Evolutionary conservation across 768 basidiomycete species (phyloP).

Genomic region (Boletus patriciae): DNA sequence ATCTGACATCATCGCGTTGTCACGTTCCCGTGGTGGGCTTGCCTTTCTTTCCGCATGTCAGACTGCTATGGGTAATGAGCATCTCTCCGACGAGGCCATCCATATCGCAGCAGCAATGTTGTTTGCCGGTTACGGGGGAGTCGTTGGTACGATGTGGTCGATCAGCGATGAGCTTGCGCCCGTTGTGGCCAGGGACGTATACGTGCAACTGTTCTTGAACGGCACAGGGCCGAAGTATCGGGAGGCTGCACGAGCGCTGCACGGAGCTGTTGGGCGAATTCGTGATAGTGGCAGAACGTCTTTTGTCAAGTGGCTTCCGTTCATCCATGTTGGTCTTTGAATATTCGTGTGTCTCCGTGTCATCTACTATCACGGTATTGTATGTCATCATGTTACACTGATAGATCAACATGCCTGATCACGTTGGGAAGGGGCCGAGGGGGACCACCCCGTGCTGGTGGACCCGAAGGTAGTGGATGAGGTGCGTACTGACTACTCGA

Average conservation of each 20-base stretch:
- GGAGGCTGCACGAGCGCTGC: background rate
- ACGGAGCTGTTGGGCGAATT: background rate
- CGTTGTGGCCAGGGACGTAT: background rate
- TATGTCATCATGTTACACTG: too few relatives aligned
- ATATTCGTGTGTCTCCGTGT: too few relatives aligned
- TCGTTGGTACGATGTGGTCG: constrained; percentile 47
- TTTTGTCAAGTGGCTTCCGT: too few relatives aligned
- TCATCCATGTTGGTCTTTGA: too few relatives aligned
- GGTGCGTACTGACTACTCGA: too few relatives aligned
- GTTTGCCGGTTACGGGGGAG: constrained; percentile 29
- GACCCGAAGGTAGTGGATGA: too few relatives aligned
- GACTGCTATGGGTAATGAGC: constrained; percentile 7
- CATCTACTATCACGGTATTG: too few relatives aligned
- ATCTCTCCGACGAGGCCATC: too few relatives aligned
- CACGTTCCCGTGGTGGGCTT: constrained; percentile 25
- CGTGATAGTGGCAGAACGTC: background rate
- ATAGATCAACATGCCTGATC: too few relatives aligned
- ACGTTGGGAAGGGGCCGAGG: too few relatives aligned
- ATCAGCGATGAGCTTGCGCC: constrained; percentile 31
- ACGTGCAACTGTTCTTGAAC: background rate
- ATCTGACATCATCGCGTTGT: background rate
- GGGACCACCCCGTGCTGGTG: too few relatives aligned
- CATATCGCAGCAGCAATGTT: constrained; percentile 33
- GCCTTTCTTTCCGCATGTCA: constrained; percentile 49
- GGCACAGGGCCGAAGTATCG: background rate